Evolutionary conservation across 108 stramenopile genomes (phyloP).

Genomic region (Cyclotella kingstonii): DNA sequence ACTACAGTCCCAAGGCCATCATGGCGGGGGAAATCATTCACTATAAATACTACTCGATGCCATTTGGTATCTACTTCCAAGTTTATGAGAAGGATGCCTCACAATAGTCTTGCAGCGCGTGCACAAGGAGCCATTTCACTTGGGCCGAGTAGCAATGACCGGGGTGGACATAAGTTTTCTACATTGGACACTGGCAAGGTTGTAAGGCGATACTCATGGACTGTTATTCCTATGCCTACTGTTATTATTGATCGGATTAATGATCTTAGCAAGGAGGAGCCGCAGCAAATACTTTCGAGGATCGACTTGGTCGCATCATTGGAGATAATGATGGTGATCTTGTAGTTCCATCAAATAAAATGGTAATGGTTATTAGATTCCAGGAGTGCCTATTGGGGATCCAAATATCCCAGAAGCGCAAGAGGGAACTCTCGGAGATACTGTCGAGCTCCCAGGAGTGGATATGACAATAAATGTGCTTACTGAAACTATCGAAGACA

Average conservation of each 20-base stretch:
- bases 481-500: too few relatives aligned
- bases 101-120: neutral
- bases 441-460: too few relatives aligned
- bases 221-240: neutral
- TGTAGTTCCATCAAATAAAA: too few relatives aligned
- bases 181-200: neutral
- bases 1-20: constrained; percentile 21
- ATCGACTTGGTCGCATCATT: too few relatives aligned
- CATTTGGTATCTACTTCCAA: neutral
- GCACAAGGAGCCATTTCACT: constrained; percentile 3
- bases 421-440: too few relatives aligned
- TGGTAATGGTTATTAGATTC: too few relatives aligned
- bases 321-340: too few relatives aligned
- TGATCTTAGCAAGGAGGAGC: too few relatives aligned
- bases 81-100: constrained; percentile 6
- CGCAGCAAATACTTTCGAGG: too few relatives aligned
- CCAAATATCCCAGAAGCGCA: too few relatives aligned
- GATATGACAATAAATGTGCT: too few relatives aligned
- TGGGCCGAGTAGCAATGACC: constrained; percentile 1
- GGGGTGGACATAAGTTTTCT: constrained; percentile 5
- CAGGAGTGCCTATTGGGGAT: too few relatives aligned
- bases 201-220: neutral
- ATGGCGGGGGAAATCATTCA: neutral
- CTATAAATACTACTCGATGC: neutral
- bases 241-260: neutral